A percentile compares a stretch with the other conserved stretches of the same genome.
phyloP scores from a whole-genome alignment of 108 stramenopile species.

The Nitzschia palea region DNA sequence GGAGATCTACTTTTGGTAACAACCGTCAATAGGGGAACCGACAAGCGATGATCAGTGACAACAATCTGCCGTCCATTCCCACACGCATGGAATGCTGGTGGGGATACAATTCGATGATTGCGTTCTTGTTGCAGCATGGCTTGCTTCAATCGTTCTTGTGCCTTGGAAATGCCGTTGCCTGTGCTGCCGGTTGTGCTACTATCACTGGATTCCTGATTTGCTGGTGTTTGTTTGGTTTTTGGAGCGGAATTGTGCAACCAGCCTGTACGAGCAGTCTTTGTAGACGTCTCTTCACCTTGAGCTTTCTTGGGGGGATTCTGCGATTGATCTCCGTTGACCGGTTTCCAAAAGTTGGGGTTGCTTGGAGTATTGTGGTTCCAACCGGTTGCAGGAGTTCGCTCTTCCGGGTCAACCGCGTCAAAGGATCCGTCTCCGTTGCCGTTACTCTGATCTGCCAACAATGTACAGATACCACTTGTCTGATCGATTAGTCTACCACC shows the following conservation, averaged over 20 bases:
- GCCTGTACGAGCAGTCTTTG: constrained; percentile 56
- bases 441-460: too few relatives aligned
- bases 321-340: not conserved
- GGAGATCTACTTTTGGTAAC: constrained; percentile 25
- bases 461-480: too few relatives aligned
- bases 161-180: constrained; percentile 17
- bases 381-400: constrained; percentile 38
- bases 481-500: too few relatives aligned
- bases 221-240: constrained; percentile 7
- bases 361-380: constrained; percentile 61
- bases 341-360: constrained; percentile 31
- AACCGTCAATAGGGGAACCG: constrained; percentile 55
- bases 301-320: not conserved
- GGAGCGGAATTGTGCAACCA: constrained; percentile 80
- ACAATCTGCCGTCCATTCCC: constrained; percentile 49
- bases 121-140: constrained; percentile 65
- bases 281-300: not conserved
- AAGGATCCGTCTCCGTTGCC: too few relatives aligned
- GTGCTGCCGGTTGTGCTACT: constrained; percentile 23
- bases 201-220: constrained; percentile 2
- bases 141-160: constrained; percentile 45
- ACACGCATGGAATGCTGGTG: constrained; percentile 72
- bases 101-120: constrained; percentile 77
- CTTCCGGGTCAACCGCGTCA: too few relatives aligned
- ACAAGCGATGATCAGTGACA: constrained; percentile 80